Evolutionary conservation across 257 asterid genomes (phyloP).

Genomic region (Penstemon barbatus): DNA sequence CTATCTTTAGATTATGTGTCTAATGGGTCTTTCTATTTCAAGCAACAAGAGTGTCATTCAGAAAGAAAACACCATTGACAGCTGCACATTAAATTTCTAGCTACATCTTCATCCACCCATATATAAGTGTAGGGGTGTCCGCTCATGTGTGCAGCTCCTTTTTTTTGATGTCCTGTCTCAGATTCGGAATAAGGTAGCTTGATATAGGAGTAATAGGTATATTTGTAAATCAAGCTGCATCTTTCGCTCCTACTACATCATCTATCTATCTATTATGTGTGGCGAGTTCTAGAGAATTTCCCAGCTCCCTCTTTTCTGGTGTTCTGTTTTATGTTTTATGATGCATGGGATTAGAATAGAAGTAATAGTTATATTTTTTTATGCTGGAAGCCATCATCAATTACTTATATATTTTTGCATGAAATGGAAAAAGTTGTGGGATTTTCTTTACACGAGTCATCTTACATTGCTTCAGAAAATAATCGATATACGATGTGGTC

Average conservation of each 20-base stretch:
- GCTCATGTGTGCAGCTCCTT: neutral
- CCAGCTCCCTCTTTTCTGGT: neutral
- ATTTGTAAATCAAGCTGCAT: neutral
- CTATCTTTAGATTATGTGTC: neutral
- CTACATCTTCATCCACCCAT: neutral
- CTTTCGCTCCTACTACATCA: neutral
- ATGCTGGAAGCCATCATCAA: neutral
- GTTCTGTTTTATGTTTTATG: neutral
- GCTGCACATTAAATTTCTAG: neutral
- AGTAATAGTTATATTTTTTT: neutral
- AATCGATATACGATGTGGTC: neutral
- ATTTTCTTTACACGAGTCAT: neutral
- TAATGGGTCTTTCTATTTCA: neutral
- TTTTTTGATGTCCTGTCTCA: neutral
- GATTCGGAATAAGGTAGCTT: neutral
- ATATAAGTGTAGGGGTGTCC: neutral
- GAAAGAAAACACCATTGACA: neutral
- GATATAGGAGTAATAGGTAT: neutral
- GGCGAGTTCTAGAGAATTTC: neutral
- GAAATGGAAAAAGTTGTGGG: neutral
- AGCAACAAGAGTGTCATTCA: neutral
- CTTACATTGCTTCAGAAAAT: slow-evolving; percentile 4
- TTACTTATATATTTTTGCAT: neutral
- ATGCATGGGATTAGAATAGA: neutral
- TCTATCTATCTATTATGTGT: neutral